Percentiles rank a stretch among this genome's conserved stretches.
Conservation (phyloP, 192 early-diverging fungal genomes). For the Backusella mclennaniae region DNA sequence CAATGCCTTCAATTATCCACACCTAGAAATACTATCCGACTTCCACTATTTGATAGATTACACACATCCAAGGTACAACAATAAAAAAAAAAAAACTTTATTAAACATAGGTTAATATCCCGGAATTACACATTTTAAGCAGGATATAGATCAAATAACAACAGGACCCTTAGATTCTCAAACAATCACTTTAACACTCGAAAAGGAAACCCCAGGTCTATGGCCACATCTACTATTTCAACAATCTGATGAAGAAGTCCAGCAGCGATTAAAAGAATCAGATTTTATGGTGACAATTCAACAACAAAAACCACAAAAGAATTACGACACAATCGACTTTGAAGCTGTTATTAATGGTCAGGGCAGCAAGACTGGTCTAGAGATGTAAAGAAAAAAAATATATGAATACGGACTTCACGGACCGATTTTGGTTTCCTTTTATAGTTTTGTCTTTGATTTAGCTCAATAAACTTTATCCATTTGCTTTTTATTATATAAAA, state of each 20-base stretch:
- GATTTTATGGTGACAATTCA: background rate
- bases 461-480: background rate
- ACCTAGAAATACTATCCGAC: background rate
- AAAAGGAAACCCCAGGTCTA: background rate
- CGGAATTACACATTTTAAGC: background rate
- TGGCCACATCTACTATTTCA: constrained; percentile 10
- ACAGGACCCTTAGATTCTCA: background rate
- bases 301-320: background rate
- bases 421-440: constrained; percentile 10
- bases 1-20: constrained; percentile 1
- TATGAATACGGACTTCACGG: background rate
- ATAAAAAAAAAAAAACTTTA: background rate
- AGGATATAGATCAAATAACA: constrained; percentile 14
- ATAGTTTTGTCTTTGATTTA: background rate
- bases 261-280: background rate
- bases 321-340: constrained; percentile 9
- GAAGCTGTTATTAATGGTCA: constrained; percentile 4
- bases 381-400: background rate
- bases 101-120: background rate
- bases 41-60: constrained; percentile 11
- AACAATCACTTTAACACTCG: constrained; percentile 9
- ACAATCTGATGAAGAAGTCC: background rate
- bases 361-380: constrained; percentile 6
- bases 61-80: background rate
- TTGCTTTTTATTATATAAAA: background rate